Conservation (phyloP, 2,329 filamentous ascomycete species). For the Fusarium sacchari region DNA sequence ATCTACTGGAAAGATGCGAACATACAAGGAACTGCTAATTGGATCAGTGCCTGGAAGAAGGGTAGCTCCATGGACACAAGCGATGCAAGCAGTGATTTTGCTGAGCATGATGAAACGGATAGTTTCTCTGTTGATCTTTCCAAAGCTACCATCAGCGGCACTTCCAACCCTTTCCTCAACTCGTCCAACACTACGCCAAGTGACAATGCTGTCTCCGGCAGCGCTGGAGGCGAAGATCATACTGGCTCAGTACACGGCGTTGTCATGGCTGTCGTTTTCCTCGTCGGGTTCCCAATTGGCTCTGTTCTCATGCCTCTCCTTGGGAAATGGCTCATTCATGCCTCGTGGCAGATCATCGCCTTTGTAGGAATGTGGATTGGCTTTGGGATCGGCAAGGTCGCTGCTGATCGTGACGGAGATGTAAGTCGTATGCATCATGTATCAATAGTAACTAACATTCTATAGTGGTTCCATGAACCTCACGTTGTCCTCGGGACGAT, state of each 20-base stretch:
- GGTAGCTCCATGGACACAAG: background rate
- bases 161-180: background rate
- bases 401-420: background rate
- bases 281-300: background rate
- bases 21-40: background rate
- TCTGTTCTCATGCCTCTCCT: background rate
- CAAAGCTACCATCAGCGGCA: background rate
- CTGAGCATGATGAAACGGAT: background rate
- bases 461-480: background rate
- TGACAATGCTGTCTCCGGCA: background rate
- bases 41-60: conserved; percentile 10
- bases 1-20: background rate
- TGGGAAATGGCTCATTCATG: background rate
- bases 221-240: background rate
- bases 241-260: background rate
- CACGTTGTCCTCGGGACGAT: background rate
- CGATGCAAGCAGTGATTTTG: background rate
- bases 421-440: background rate
- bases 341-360: background rate
- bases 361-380: background rate
- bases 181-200: background rate
- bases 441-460: background rate
- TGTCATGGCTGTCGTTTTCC: background rate
- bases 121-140: background rate
- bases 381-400: background rate